Percentiles rank a stretch among this genome's conserved stretches.
Evolutionary conservation across 495 filamentous ascomycete genomes (phyloP).

Genomic region (Halenospora varia): DNA sequence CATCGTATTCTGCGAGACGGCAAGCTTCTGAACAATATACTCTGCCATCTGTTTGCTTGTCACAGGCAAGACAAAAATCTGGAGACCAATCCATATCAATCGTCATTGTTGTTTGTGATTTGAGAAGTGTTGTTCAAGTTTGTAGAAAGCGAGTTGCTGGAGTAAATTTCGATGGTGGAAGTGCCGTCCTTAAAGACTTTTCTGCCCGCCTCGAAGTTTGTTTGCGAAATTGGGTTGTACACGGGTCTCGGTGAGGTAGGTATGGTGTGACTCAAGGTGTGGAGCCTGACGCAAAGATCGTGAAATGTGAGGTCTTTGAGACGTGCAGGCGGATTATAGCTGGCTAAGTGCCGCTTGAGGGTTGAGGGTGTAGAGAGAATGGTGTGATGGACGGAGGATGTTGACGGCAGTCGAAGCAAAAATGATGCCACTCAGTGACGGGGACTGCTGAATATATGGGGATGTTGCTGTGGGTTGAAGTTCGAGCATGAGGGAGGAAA

Average conservation of each 20-base stretch:
- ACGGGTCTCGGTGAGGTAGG: constrained; percentile 16
- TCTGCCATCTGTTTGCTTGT: constrained; percentile 75
- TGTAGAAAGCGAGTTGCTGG: not conserved
- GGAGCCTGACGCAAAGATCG: constrained; percentile 3
- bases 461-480: not conserved
- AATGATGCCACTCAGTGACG: not conserved
- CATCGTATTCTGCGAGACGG: constrained; percentile 82
- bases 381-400: not conserved
- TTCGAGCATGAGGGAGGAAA: not conserved
- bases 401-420: not conserved
- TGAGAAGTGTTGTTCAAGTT: not conserved
- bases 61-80: constrained; percentile 93
- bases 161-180: not conserved
- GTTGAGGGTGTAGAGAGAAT: not conserved
- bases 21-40: constrained; percentile 93
- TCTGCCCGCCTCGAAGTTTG: too few relatives aligned
- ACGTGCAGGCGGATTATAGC: not conserved
- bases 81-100: constrained; percentile 83
- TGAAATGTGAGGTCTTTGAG: not conserved
- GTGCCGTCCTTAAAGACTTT: too few relatives aligned
- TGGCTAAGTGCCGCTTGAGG: not conserved
- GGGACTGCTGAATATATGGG: too few relatives aligned
- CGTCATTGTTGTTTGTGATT: constrained; percentile 37
- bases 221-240: too few relatives aligned
- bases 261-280: constrained; percentile 20